Base-by-base conservation (phyloP, 2,329 filamentous ascomycete species). In the Sphaerulina musiva region DNA sequence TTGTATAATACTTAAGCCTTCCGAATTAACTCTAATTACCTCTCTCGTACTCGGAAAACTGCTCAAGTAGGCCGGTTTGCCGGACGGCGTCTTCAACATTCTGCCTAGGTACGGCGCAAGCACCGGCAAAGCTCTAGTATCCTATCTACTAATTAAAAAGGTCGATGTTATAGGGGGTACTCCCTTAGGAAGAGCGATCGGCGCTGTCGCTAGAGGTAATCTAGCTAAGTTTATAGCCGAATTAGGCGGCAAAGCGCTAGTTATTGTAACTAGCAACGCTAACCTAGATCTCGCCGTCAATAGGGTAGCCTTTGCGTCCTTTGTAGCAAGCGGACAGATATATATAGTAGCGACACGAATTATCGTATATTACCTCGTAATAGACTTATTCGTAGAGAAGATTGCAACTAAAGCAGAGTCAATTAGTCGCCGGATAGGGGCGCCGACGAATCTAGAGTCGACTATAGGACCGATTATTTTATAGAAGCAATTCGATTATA, bases 91-190 rank as follows among this genome's bases (percentile, higher is more conserved):
- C 6, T 70, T 90, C 58, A 89, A 89, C 67, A 78, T 90, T 46
- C 68, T 88, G 74, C 89, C 89, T 56, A 87, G 87, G 0, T 77
- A 82, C 51, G 87, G 87, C 20, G 76, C 76, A 29, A 82, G 82
- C 31, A 84, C 86, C 0, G 87, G 87, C n/a, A 78, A 82, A 9
- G 83, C 85, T 0, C 76, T 91, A 6, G 84, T 83, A 2, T 77
- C 78, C 36, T 86, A 90, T 66, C 70, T 80, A 32, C 78, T 79
- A 31, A 77, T 90, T n/a, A 83, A 86, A 64, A 90, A 90, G 73
- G 77, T 91, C 59, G 85, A 86, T 1, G 90, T 90, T 58, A 90
- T 86, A 0, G 87, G 87, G 36, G 86, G 82, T 3, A 91, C 87
- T 0, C 74, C 76, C 1, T 89, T 86, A 0, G 87, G 84, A 8